Evolutionary conservation across 768 basidiomycete species (phyloP), one percentile per base, ranked within the genome.

Genomic region (Agaricus blazei): DNA sequence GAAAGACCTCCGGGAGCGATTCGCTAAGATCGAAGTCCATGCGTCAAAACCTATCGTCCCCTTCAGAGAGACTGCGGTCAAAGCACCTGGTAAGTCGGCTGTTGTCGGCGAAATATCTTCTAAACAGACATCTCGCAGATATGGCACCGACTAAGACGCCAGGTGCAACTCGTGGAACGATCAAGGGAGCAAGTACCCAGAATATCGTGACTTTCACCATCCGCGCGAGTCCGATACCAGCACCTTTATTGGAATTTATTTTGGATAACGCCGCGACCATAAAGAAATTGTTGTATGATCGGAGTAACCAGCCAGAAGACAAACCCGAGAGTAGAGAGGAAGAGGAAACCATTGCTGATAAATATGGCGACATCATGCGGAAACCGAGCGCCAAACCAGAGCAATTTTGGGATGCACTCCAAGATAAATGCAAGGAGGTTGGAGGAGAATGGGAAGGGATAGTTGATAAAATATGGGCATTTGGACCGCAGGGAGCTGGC

Each of bases 41-140:
- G 86, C 88, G 1, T 98, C 95, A 1, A 85, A 93, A 62, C 94
- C 95, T 0, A 98, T 98, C 55, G 97, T 99, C 2, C 97, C 97
- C 9, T 99, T 98, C 75, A 82, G 97, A 40, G 97, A 98, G 70
- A 98, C 97, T 0, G 90, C 92, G 0, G 81, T 96, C 12, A 88
- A 83, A 62, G 92, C 78, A 3, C 65, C 77, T 62, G 93, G 93
- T 90, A 64, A 26, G 64, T 62, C 3, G 6, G n/a, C 23, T 48
- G n/a, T 0, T 48, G 29, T 11, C 53, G 2, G 4, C 14, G 23
- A 26, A 28, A 26, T 48, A n/a, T 1, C 3, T 3, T 15, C 36
- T 19, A 34, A 19, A 48, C 56, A 19, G 41, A 38, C 29, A 12
- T 28, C n/a, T 26, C 3, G 3, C 4, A 93, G 96, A 98, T 63